Percentiles rank a stretch among this genome's conserved stretches.
These are phyloP conservation scores for Penicillium desertorum DNA, from an alignment of 495 filamentous ascomycete species.

Conservation along the genomic window DNA sequence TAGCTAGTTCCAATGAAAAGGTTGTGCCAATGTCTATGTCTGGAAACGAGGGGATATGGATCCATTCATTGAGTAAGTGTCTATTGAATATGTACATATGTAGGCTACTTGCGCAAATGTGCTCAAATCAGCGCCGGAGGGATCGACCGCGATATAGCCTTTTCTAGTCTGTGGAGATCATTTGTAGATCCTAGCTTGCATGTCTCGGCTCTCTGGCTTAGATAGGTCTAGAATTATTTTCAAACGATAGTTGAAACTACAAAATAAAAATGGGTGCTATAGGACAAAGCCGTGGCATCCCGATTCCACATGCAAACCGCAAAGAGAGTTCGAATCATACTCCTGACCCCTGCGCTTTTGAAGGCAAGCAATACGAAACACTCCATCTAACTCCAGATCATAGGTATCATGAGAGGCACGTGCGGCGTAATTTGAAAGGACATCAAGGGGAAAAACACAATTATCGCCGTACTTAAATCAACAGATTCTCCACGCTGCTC, in stretches of 20 bases:
- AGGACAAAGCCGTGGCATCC: background rate
- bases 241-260: background rate
- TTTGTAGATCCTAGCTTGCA: no score
- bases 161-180: background rate
- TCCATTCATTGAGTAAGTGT: background rate
- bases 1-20: background rate
- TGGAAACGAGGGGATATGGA: background rate
- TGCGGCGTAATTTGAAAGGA: background rate
- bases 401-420: conserved; percentile 7
- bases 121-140: background rate
- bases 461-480: conserved; percentile 23
- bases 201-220: no score
- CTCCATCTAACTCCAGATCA: conserved; percentile 2
- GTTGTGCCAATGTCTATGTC: background rate
- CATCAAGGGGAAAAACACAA: background rate
- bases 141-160: background rate
- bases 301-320: no score
- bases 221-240: background rate
- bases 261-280: background rate
- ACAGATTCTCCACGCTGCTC: conserved; percentile 39
- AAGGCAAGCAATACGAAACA: background rate
- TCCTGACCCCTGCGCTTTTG: background rate
- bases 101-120: conserved; percentile 1
- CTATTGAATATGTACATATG: background rate
- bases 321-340: background rate